Conservation (phyloP, 2,329 filamentous ascomycete genomes). For the Nectriaceae sp. region DNA sequence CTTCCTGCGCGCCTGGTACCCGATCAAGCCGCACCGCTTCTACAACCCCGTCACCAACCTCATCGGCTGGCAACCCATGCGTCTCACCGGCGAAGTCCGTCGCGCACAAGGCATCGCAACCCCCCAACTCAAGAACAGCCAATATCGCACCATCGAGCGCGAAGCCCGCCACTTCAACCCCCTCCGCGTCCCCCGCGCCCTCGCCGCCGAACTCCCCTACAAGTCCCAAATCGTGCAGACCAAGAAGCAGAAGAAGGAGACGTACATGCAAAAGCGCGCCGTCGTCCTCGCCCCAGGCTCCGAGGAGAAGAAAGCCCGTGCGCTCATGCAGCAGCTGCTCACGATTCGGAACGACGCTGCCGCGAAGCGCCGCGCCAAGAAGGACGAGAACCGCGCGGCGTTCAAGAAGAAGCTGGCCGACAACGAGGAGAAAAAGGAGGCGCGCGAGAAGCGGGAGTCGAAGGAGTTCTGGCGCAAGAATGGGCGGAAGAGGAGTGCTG, state of each 20-base stretch:
- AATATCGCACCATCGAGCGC: slow-evolving; percentile 73
- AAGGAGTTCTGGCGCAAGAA: slow-evolving; percentile 93
- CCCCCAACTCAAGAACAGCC: slow-evolving; percentile 79
- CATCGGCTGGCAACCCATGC: slow-evolving; percentile 91
- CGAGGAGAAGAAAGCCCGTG: slow-evolving; percentile 86
- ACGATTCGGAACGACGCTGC: slow-evolving; percentile 89
- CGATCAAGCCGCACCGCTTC: slow-evolving; percentile 91
- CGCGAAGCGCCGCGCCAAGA: slow-evolving; percentile 78
- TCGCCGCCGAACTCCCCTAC: slow-evolving; percentile 85
- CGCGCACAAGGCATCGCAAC: slow-evolving; percentile 73
- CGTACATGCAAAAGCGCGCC: slow-evolving; percentile 93
- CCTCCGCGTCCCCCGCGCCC: slow-evolving; percentile 73
- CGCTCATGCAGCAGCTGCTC: slow-evolving; percentile 90
- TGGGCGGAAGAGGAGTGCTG: slow-evolving; percentile 66
- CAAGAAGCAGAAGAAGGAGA: slow-evolving; percentile 76
- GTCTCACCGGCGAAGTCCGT: slow-evolving; percentile 88
- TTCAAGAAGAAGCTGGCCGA: slow-evolving; percentile 84
- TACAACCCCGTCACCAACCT: slow-evolving; percentile 97
- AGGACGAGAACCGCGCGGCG: slow-evolving; percentile 80
- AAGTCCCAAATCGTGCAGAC: slow-evolving; percentile 86
- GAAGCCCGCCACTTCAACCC: slow-evolving; percentile 76
- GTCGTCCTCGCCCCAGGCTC: slow-evolving; percentile 77
- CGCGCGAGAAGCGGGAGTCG: slow-evolving; percentile 85
- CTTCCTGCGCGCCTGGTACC: slow-evolving; percentile 95
- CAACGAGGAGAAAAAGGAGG: slow-evolving; percentile 80